Base-by-base conservation (phyloP, 352 stramenopile genomes). In the Nothophytophthora sp. region DNA sequence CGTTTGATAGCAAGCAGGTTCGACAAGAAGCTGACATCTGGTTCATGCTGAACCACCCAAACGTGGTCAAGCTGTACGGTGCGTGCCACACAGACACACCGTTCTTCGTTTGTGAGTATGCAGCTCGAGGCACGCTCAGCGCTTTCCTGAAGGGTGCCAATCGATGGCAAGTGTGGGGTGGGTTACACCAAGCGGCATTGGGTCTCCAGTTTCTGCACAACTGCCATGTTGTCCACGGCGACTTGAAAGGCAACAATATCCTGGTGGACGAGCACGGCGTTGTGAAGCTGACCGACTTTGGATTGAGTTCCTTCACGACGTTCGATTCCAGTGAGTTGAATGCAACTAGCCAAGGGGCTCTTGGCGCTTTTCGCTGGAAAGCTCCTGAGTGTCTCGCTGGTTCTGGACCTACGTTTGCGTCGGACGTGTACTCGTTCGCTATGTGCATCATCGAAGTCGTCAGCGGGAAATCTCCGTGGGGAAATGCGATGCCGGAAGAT, bases 401-500 rank as follows among this genome's bases (percentile, higher is more conserved):
- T 5, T 11, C 20, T 16, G 8, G 11, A 16, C 30, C 27, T 2
- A n/a, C n/a, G n/a, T 35, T 44, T 25, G 35, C 42, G 11, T 49
- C 43, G 5, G 52, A 60, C 38, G 38, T 54, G 8, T 60, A 60
- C 25, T 52, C 41, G n/a, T 32, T 60, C 11, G 52, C 43, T 2
- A 49, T 60, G 29, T 60, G 52, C 25, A 54, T 60, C 28, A 9
- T 60, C 16, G 43, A 60, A 45, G 43, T 37, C 10, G 13, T 48
- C 0, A 32, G 38, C 8, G 48, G 39, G 1, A 15, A 42, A 5
- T 27, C 33, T 13, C 48, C 48, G 28, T 54, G 24, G 51, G 22
- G 9, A n/a, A n/a, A n/a, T n/a, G n/a, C n/a, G n/a, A n/a, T n/a
- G n/a, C n/a, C n/a, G n/a, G n/a, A n/a, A n/a, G n/a, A n/a, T n/a